Base-by-base conservation (phyloP, 768 basidiomycete species). In the Tephrocybe sp. region DNA sequence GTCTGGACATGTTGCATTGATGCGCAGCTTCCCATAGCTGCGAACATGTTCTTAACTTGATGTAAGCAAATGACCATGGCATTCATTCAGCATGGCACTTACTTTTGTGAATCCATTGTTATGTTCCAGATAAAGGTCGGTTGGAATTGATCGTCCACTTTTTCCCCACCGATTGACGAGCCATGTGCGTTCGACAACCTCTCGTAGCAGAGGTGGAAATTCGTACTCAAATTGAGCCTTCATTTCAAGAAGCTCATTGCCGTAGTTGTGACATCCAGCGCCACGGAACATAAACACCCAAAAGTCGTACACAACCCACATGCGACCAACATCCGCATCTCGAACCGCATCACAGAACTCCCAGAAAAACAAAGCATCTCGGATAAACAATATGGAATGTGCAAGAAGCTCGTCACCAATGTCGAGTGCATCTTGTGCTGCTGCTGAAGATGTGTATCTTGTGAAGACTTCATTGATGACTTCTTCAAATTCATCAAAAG, bases 81-180 rank as follows among this genome's bases (percentile, higher is more conserved):
- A n/a, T n/a, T n/a, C n/a, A n/a, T n/a, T n/a, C n/a, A n/a, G n/a
- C n/a, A n/a, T n/a, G n/a, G n/a, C n/a, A n/a, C n/a, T n/a, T n/a
- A n/a, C n/a, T n/a, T n/a, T n/a, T n/a, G n/a, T n/a, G n/a, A n/a
- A n/a, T n/a, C n/a, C n/a, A 45, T 64, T 68, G 27, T 49, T 49
- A 29, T 64, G 57, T 45, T 66, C 64, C 44, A 66, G 65, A 45
- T 66, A 23, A 12, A 68, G 48, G 34, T 68, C 65, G 29, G 60
- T 47, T 40, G 66, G 61, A 23, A 61, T 57, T 49, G 60, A 68
- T 3, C 31, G 41, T 1, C 56, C 56, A 0, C 53, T 36, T 9
- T 54, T 25, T 7, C 64, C 64, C 29, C 54, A 57, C n/a, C 57
- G 41, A 25, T 64, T 64, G 27, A 67, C 63, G 4, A 69, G 52